Base-by-base conservation (phyloP, 768 basidiomycete species). In the Hypholoma fasciculare region DNA sequence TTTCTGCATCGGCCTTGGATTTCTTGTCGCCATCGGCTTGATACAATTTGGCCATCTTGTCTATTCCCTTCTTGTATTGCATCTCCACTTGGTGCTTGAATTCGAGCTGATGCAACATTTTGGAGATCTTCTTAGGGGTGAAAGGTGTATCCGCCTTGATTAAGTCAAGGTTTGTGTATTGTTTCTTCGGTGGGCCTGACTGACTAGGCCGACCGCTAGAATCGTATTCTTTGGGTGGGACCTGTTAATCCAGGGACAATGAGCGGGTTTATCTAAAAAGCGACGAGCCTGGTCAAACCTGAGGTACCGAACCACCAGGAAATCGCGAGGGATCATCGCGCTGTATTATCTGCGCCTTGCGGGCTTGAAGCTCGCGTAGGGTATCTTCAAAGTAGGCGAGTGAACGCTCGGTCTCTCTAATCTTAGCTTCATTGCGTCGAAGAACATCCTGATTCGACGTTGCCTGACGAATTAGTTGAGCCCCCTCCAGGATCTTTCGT, bases 81-180 rank as follows among this genome's bases (percentile, higher is more conserved):
- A 90, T 85, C 75, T 99, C 97, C 62, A 99, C 94, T 73, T 96
- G 93, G 55, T 98, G 87, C 77, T 99, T 99, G 85, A 98, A 99
- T 75, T 98, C 96, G 61, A 99, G 88, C 74, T 98, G 96, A 74
- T 98, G 96, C 50, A 98, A 85, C 96, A 98, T 98, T 65, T 86
- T 86, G 42, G 94, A 92, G 71, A 99, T 98, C 79, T 96, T 98
- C 64, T 92, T 89, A 1, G 96, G 90, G 17, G 94, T 95, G 69
- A 96, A 86, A 14, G 96, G 96, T 46, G 96, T 96, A 76, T 99
- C 97, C 62, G 95, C 95, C 76, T 96, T 96, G 74, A 97, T 94
- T 61, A 99, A 78, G 79, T 99, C 97, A 61, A 95, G 80, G 66
- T 93, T 94, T 62, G 86, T 85, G 69, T 90, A 91, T 57, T 84